Evolutionary conservation across 768 basidiomycete species (phyloP).

Genomic region (Lactifluus echinatus): DNA sequence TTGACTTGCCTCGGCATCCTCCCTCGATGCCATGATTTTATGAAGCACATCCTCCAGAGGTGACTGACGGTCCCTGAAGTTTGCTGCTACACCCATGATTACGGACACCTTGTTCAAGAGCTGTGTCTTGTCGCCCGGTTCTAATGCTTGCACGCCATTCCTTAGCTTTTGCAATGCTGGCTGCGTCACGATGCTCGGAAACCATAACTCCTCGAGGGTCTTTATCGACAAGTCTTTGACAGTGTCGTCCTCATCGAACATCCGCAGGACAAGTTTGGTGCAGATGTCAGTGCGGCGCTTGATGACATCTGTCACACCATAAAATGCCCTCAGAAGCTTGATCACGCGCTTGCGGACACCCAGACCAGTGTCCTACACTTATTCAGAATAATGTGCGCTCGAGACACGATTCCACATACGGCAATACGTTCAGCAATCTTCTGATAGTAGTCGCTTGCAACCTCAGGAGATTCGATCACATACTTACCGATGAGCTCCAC

Average conservation of each 20-base stretch:
- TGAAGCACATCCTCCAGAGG: slow-evolving; percentile 80
- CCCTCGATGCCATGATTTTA: slow-evolving; percentile 70
- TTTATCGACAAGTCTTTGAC: slow-evolving; percentile 92
- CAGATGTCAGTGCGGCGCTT: slow-evolving; percentile 69
- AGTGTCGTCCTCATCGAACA: slow-evolving; percentile 89
- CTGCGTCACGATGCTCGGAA: slow-evolving; percentile 31
- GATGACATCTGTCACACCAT: slow-evolving; percentile 52
- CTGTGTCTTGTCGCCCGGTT: slow-evolving; percentile 41
- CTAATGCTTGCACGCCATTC: slow-evolving; percentile 23
- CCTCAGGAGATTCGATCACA: slow-evolving; percentile 78
- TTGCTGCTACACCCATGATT: slow-evolving; percentile 77
- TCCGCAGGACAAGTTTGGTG: slow-evolving; percentile 69
- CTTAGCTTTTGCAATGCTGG: slow-evolving; percentile 27
- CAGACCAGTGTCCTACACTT: slow-evolving; percentile 78
- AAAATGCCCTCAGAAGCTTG: slow-evolving; percentile 83
- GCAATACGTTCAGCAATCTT: slow-evolving; percentile 86
- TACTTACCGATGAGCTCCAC: slow-evolving; percentile 98
- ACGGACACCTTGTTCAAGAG: slow-evolving; percentile 62
- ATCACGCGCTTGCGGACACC: slow-evolving; percentile 93
- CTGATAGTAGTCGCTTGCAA: slow-evolving; percentile 84
- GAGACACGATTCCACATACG: slow-evolving; percentile 37
- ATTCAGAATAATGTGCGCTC: background rate
- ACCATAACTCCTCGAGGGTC: slow-evolving; percentile 89
- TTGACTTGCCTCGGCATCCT: slow-evolving; percentile 40
- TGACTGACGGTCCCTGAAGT: slow-evolving; percentile 76